Base-by-base conservation (phyloP, 257 asterid species). In the Rubia yunnanensis region DNA sequence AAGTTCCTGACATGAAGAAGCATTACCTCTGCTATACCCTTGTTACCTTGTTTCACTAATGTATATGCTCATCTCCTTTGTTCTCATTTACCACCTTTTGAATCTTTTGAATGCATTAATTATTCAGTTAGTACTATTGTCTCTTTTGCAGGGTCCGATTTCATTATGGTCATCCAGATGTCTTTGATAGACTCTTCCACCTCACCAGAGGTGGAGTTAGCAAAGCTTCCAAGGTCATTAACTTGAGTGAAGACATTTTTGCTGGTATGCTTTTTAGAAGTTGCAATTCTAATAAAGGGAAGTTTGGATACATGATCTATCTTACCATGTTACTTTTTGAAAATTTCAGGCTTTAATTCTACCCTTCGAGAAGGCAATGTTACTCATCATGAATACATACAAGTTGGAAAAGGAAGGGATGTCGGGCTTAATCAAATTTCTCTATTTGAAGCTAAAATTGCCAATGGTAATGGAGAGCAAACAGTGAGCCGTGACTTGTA, bases 161-260 rank as follows among this genome's bases (percentile, higher is more conserved):
- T 79, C 99, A 94, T 77, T 94, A 94, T 55, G 99, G 99, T 60
- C 99, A 94, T 81, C 98, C 98, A 30, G 99, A 94, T 78, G 94
- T 94, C 66, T 94, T 94, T 74, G 99, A 94, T 78, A 82, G 99
- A 79, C 63, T 94, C 48, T 94, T 94, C 79, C 99, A 94, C 81
- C 94, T 94, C 69, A 88, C 98, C 10, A 83, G 99, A 74, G 96
- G 96, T 72, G 98, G 99, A n/a, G 85, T 94, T 53, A 94, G 98
- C 82, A 94, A 90, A 74, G 96, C 98, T 55, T 94, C 99, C 64
- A 94, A 84, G 82, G 77, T 88, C 75, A 90, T 90, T 80, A 94
- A 94, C 74, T 81, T 94, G 64, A 88, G 96, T 72, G 99, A 94
- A 77, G 97, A 90, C 73, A 90, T 94, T 76, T 94, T 94, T 82